Percentiles rank a stretch among this genome's conserved stretches.
These are phyloP conservation scores for Colletotrichum filicis DNA, from an alignment of 2,329 filamentous ascomycete species.

Conservation along the genomic window DNA sequence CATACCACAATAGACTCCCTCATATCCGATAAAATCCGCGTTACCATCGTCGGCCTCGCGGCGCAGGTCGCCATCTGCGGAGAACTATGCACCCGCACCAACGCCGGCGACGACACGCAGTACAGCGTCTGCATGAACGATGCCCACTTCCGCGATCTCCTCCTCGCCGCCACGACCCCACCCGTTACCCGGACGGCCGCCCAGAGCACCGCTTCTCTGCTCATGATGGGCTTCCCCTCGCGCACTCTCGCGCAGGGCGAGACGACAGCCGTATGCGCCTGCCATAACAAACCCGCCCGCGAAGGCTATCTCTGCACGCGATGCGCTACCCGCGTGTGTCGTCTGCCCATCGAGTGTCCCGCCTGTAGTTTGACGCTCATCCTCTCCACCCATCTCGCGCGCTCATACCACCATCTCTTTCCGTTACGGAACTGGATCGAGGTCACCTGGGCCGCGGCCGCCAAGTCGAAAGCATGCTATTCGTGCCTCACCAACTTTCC, in stretches of 20 bases:
- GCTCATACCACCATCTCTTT: slow-evolving; percentile 95
- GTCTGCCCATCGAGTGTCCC: slow-evolving; percentile 89
- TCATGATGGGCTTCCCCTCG: slow-evolving; percentile 99
- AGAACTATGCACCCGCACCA: slow-evolving; percentile 89
- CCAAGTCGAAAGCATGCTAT: slow-evolving; percentile 74
- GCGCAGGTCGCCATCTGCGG: slow-evolving; percentile 93
- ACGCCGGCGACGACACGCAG: slow-evolving; percentile 77
- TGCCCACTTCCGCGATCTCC: slow-evolving; percentile 84
- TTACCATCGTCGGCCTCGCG: slow-evolving; percentile 89
- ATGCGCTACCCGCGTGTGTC: slow-evolving; percentile 89
- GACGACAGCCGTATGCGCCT: slow-evolving; percentile 84
- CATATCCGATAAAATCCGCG: slow-evolving; percentile 84
- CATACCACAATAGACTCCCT: slow-evolving; percentile 87
- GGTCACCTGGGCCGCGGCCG: slow-evolving; percentile 83
- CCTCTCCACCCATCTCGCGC: slow-evolving; percentile 89
- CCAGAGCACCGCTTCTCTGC: slow-evolving; percentile 71
- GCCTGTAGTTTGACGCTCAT: slow-evolving; percentile 93
- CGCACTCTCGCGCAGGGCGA: slow-evolving; percentile 77
- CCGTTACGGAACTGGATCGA: slow-evolving; percentile 91
- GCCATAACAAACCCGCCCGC: slow-evolving; percentile 83
- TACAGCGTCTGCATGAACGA: slow-evolving; percentile 87
- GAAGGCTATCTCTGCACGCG: slow-evolving; percentile 93
- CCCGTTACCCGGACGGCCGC: slow-evolving; percentile 79
- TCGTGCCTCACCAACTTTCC: slow-evolving; percentile 83
- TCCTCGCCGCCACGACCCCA: slow-evolving; percentile 89